phyloP scores from a whole-genome alignment of 2,329 filamentous ascomycete genomes.

The Neoarthrinium moseri region DNA sequence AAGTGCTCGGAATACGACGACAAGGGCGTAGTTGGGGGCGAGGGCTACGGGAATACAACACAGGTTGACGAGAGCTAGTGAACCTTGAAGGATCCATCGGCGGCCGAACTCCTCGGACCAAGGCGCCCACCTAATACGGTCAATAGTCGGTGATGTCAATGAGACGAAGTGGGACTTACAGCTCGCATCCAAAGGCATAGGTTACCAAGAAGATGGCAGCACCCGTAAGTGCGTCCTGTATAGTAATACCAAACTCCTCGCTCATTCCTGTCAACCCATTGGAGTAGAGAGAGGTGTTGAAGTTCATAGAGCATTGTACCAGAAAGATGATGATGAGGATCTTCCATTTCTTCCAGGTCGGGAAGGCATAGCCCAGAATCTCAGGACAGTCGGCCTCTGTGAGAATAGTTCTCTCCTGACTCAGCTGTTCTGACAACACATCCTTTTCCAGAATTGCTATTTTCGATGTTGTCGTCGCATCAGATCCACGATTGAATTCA shows the following conservation, averaged over 20 bases:
- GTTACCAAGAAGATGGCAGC: constrained; percentile 48
- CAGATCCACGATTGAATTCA: neutral
- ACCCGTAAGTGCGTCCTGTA: constrained; percentile 44
- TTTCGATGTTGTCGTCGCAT: neutral
- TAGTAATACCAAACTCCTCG: constrained; percentile 42
- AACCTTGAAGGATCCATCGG: constrained; percentile 48
- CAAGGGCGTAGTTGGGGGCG: constrained; percentile 37
- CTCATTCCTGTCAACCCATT: constrained; percentile 46
- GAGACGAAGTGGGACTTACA: constrained; percentile 33
- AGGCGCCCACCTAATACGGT: constrained; percentile 51
- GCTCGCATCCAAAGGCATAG: constrained; percentile 57
- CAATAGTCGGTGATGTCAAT: too few relatives aligned
- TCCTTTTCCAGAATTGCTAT: neutral
- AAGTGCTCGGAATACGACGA: constrained; percentile 40
- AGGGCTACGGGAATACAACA: constrained; percentile 48
- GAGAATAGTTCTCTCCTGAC: constrained; percentile 23
- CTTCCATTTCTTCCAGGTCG: constrained; percentile 49
- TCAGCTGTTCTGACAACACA: neutral
- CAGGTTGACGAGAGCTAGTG: constrained; percentile 52
- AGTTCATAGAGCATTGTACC: constrained; percentile 56
- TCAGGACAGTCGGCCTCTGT: constrained; percentile 47
- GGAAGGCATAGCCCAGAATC: constrained; percentile 42
- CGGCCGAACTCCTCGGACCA: constrained; percentile 54
- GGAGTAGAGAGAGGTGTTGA: constrained; percentile 51
- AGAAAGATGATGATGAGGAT: constrained; percentile 50